These are phyloP conservation scores for Pythium apleroticum DNA, from an alignment of 352 stramenopile species.

Conservation along the genomic window DNA sequence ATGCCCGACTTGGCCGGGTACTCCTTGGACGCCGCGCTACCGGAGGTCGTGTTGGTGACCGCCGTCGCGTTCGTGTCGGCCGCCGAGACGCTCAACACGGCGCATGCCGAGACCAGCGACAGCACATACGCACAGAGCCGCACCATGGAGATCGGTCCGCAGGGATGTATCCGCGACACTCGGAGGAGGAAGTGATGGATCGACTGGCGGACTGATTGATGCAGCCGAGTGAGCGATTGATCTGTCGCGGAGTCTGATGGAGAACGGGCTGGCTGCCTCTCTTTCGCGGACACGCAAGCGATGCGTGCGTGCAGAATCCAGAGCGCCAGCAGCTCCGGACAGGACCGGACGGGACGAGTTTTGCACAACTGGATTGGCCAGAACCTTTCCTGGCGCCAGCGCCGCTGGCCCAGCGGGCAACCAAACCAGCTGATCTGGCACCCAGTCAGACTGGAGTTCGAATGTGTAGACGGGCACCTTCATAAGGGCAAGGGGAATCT, in stretches of 20 bases:
- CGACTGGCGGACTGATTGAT: slow-evolving; percentile 1
- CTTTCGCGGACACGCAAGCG: not conserved
- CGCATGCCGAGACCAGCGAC: not conserved
- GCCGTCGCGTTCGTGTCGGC: not conserved
- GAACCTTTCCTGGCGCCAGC: not conserved
- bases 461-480: not conserved
- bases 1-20: slow-evolving; percentile 57
- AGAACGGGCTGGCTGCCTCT: not conserved
- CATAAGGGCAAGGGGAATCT: not conserved
- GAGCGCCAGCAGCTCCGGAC: not conserved
- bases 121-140: not conserved
- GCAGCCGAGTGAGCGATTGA: not conserved
- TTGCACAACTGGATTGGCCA: not conserved
- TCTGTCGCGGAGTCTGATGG: too few species aligned
- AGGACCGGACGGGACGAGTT: not conserved
- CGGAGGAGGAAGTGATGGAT: not conserved
- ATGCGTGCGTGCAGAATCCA: not conserved
- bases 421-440: not conserved
- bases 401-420: not conserved
- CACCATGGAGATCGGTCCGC: not conserved
- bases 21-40: not conserved
- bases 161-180: not conserved
- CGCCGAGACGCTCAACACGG: not conserved
- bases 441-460: not conserved
- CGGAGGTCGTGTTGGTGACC: not conserved